Base-by-base conservation (phyloP, 164 flowering plant genomes). In the Vitis amurensis region DNA sequence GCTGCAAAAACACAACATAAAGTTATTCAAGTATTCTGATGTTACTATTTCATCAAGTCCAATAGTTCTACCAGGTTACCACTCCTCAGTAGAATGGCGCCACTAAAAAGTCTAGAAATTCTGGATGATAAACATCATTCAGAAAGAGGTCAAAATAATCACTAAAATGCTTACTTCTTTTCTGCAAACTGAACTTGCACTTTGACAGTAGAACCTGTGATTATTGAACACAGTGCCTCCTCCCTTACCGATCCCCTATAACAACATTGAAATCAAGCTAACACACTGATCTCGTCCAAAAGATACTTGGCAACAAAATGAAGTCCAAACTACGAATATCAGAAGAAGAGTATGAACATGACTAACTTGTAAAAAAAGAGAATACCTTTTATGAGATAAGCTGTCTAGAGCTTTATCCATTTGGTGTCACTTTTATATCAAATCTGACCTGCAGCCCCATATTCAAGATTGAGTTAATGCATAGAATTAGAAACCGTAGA, bases 141-240 rank as follows among this genome's bases (percentile, higher is more conserved):
- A 57, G 48, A 58, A 62, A 27, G 27, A 61, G 11, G 14, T 52
- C 59, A 61, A 52, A 15, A 27, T 17, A 29, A 63, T 12, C 19
- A 59, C 10, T 27, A 12, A 37, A 37, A 3, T 61, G 3, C 61
- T 48, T 66, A 66, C 74, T 70, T 58, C 37, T 65, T 59, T 51
- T 65, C 69, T 2, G 69, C 56, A 71, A 71, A 71, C 50, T 29
- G 49, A 9, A 4, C 15, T 11, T 67, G 69, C 44, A 23, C 15
- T 49, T 59, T 58, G 17, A 14, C 5, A 3, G 37, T 70, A 62
- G 53, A 55, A 29, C 50, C 55, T 12, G 65, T 56, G 27, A 66
- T 50, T 11, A 75, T 71, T 19, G 50, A 44, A 19, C 70, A 15
- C n/a, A 75, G 53, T 12, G 74, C 70, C n/a, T 8, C 47, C 63